Percentiles rank a stretch among this genome's conserved stretches.
Evolutionary conservation across 495 filamentous ascomycete species (phyloP).

Genomic region (Aspergillus campestris): DNA sequence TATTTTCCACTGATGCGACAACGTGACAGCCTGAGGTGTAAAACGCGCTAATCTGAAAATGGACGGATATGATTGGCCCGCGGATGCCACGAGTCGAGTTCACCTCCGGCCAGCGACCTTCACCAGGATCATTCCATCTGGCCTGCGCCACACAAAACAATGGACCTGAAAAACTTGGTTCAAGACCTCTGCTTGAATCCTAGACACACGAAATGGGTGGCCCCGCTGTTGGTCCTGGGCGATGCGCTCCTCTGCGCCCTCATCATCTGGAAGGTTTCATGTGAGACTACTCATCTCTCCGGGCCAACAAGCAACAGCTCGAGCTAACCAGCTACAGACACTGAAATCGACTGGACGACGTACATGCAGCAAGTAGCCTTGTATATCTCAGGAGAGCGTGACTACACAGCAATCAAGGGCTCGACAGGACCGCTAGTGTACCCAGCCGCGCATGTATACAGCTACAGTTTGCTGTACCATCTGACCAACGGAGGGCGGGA

Average conservation of each 20-base stretch:
- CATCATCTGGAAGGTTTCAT: slow-evolving; percentile 80
- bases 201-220: slow-evolving; percentile 53
- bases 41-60: slow-evolving; percentile 15
- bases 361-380: slow-evolving; percentile 92
- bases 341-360: slow-evolving; percentile 94
- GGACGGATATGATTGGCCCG: slow-evolving; percentile 12
- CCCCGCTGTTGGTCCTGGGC: slow-evolving; percentile 57
- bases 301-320: slow-evolving; percentile 5
- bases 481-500: slow-evolving; percentile 68
- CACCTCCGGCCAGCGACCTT: neutral
- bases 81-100: slow-evolving; percentile 1
- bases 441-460: slow-evolving; percentile 87
- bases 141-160: slow-evolving; percentile 1
- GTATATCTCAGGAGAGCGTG: slow-evolving; percentile 72
- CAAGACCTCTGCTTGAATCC: slow-evolving; percentile 30
- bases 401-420: slow-evolving; percentile 80
- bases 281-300: slow-evolving; percentile 41
- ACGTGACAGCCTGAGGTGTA: too few species aligned
- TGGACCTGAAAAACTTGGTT: slow-evolving; percentile 12
- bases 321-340: slow-evolving; percentile 52
- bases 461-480: slow-evolving; percentile 71
- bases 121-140: slow-evolving; percentile 6
- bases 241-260: slow-evolving; percentile 67
- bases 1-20: too few species aligned
- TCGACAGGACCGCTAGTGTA: slow-evolving; percentile 91